Conservation (phyloP, 345 rosid species). For the Raphanus raphanistrum region DNA sequence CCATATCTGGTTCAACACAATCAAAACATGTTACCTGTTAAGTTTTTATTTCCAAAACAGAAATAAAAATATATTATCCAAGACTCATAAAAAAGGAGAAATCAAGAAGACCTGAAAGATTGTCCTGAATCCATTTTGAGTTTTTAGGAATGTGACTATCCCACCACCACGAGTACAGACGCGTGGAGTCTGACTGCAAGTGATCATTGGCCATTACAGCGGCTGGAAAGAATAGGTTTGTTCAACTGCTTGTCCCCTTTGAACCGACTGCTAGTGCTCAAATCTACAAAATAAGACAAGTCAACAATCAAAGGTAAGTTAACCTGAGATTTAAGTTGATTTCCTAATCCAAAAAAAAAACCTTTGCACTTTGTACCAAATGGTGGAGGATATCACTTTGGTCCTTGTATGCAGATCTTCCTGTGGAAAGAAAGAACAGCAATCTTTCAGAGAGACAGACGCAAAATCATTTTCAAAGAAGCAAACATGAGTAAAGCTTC, state of each 20-base stretch:
- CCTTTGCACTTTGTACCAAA: slow-evolving; percentile 13
- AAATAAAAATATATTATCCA: too few relatives aligned
- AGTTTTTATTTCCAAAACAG: neutral
- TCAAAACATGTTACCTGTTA: neutral
- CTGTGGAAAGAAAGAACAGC: neutral
- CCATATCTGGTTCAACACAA: slow-evolving; percentile 66
- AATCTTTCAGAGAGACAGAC: neutral
- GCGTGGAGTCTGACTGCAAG: slow-evolving; percentile 54
- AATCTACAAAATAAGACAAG: slow-evolving; percentile 26
- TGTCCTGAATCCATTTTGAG: slow-evolving; percentile 99
- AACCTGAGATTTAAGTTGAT: neutral
- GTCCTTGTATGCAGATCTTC: slow-evolving; percentile 15
- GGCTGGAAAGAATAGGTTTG: slow-evolving; percentile 31
- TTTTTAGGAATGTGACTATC: slow-evolving; percentile 95
- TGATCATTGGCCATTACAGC: slow-evolving; percentile 55
- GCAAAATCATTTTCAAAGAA: slow-evolving; percentile 7
- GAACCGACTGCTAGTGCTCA: neutral
- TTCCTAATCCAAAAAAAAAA: slow-evolving; percentile 7
- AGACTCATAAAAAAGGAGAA: neutral
- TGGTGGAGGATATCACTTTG: neutral
- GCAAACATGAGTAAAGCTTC: slow-evolving; percentile 12
- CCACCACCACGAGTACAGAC: slow-evolving; percentile 99
- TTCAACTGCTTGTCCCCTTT: neutral
- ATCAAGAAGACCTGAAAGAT: slow-evolving; percentile 43
- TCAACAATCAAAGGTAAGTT: neutral